Conservation (phyloP, 345 rosid species). For the Mallotus nudiflorus region DNA sequence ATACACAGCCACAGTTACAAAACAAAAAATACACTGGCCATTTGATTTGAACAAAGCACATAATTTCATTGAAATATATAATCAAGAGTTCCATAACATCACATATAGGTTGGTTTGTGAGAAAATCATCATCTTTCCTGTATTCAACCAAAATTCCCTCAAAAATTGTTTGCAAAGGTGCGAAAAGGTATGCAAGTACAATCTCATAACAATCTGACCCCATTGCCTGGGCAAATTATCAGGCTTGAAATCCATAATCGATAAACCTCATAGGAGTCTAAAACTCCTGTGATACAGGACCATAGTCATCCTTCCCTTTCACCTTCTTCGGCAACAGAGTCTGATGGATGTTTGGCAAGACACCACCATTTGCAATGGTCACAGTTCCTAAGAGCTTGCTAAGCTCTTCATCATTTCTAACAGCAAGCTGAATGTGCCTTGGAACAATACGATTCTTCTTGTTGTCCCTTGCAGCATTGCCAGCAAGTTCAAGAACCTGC, state of each 20-base stretch:
- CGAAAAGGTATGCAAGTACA: too few relatives aligned
- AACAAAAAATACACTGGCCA: not conserved
- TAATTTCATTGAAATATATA: not conserved
- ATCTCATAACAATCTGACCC: not conserved
- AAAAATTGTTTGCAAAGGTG: too few relatives aligned
- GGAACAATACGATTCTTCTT: conserved; percentile 19
- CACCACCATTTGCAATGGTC: conserved; percentile 23
- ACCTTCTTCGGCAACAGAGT: conserved; percentile 16
- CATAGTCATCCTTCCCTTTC: conserved; percentile 16
- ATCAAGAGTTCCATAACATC: not conserved
- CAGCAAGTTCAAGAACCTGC: conserved; percentile 22
- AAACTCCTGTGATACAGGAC: conserved; percentile 21
- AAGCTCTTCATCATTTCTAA: conserved; percentile 24
- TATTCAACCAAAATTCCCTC: not conserved
- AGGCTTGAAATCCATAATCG: not conserved
- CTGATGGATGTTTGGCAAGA: conserved; percentile 15
- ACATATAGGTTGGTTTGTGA: not conserved
- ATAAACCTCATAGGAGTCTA: not conserved
- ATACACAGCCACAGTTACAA: not conserved
- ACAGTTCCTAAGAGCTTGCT: conserved; percentile 22
- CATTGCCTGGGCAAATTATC: not conserved
- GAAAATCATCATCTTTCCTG: not conserved
- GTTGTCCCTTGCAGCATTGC: conserved; percentile 23
- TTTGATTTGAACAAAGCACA: not conserved
- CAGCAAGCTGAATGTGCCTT: conserved; percentile 23